A percentile compares a stretch with the other conserved stretches of the same genome.
Evolutionary conservation across 2,329 filamentous ascomycete species (phyloP).

Genomic region (Dactylonectria estremocensis): DNA sequence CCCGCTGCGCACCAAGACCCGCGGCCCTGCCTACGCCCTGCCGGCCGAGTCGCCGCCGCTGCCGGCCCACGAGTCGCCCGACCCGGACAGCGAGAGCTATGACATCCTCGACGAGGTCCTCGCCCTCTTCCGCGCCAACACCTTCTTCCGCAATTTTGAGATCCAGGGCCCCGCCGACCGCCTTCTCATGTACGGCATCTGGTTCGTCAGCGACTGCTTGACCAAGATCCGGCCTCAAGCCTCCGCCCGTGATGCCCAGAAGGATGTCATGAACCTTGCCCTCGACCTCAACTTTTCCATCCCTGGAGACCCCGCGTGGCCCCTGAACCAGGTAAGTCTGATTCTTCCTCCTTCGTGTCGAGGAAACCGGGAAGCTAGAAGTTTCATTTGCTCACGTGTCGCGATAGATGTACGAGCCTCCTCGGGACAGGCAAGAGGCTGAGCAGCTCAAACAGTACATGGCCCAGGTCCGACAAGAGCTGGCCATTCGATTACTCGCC

Average conservation of each 20-base stretch:
- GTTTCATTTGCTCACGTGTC: conserved; percentile 25
- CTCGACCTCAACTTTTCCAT: conserved; percentile 94
- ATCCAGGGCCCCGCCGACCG: conserved; percentile 97
- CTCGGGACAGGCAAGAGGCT: conserved; percentile 88
- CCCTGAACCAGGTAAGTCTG: conserved; percentile 83
- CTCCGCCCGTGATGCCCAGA: conserved; percentile 69
- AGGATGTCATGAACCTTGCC: conserved; percentile 92
- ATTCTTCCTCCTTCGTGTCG: not conserved
- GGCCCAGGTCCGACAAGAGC: conserved; percentile 92
- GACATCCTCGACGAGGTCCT: conserved; percentile 97
- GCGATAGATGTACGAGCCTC: conserved; percentile 86
- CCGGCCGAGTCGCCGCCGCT: conserved; percentile 71
- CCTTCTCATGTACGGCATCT: conserved; percentile 95
- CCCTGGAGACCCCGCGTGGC: conserved; percentile 93
- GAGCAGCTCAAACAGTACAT: conserved; percentile 92
- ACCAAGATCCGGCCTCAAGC: conserved; percentile 86
- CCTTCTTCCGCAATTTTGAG: conserved; percentile 99
- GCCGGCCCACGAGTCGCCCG: conserved; percentile 74
- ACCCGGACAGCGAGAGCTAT: conserved; percentile 93
- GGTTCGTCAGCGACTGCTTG: conserved; percentile 93
- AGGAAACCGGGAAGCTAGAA: not conserved
- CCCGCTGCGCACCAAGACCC: conserved; percentile 93
- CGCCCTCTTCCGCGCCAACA: conserved; percentile 95
- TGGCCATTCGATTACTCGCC: conserved; percentile 85
- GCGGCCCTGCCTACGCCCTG: conserved; percentile 94